Percentiles rank a stretch among this genome's conserved stretches.
Evolutionary conservation across 2,329 filamentous ascomycete species (phyloP).

Genomic region (Lachnellula arida): DNA sequence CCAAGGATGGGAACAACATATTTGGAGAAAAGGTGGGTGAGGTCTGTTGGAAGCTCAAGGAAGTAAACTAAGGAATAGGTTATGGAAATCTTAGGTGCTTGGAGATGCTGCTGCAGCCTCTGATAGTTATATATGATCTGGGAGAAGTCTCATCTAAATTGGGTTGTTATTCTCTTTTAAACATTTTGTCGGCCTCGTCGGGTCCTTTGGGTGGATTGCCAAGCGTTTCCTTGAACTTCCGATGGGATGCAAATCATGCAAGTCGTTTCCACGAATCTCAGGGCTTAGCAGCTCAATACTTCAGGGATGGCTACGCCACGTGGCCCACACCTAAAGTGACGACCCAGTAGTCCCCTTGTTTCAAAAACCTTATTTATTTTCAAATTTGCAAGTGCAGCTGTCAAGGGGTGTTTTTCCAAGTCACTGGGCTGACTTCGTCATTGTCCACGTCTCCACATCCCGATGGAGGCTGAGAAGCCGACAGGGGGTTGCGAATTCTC

Average conservation of each 20-base stretch:
- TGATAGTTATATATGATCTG: background rate
- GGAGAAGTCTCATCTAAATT: background rate
- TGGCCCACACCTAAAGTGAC: too few relatives aligned
- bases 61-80: constrained; percentile 1
- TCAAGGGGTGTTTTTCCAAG: background rate
- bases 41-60: background rate
- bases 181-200: background rate
- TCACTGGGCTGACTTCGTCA: background rate
- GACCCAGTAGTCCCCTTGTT: too few relatives aligned
- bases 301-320: too few relatives aligned
- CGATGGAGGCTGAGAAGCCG: constrained; percentile 4
- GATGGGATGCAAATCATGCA: too few relatives aligned
- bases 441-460: background rate
- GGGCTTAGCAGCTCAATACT: background rate
- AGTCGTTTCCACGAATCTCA: background rate
- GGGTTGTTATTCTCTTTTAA: background rate
- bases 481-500: background rate
- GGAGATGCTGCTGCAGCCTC: background rate
- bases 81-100: background rate
- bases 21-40: constrained; percentile 4
- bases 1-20: constrained; percentile 11
- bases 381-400: background rate
- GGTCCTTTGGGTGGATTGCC: background rate
- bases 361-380: background rate
- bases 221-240: too few relatives aligned